These are phyloP conservation scores for Nicotiana noctiflora DNA, from an alignment of 257 asterid species.

Conservation along the genomic window DNA sequence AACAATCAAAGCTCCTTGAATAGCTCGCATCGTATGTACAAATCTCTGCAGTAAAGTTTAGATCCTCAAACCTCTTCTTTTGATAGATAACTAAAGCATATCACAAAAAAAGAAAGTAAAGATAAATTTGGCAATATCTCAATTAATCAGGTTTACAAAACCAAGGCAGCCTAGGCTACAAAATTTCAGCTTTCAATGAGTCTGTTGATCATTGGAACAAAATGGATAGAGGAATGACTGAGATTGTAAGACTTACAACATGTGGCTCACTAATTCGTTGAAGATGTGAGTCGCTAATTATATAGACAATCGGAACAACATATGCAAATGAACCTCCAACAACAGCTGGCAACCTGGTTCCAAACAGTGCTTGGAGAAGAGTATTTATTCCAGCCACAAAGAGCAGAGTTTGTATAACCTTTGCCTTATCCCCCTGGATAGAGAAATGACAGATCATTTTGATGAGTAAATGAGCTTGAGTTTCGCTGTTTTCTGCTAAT, in stretches of 20 bases:
- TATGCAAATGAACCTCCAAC: conserved; percentile 97
- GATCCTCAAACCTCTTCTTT: conserved; percentile 4
- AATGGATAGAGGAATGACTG: background rate
- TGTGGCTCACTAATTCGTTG: conserved; percentile 66
- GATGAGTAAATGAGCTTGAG: background rate
- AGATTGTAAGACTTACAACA: conserved; percentile 32
- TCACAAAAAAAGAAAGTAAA: background rate
- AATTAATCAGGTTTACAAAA: background rate
- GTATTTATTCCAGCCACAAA: conserved; percentile 94
- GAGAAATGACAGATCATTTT: background rate
- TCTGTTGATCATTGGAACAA: background rate
- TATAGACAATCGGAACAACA: conserved; percentile 66
- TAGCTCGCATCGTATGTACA: conserved; percentile 86
- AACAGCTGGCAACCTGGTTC: conserved; percentile 90
- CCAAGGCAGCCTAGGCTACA: background rate
- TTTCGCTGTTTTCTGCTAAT: background rate
- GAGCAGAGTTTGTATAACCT: conserved; percentile 81
- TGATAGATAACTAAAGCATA: background rate
- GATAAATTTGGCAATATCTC: background rate
- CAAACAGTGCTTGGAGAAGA: conserved; percentile 90
- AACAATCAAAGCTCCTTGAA: conserved; percentile 92
- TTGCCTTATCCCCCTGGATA: conserved; percentile 85
- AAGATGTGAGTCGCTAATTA: conserved; percentile 66
- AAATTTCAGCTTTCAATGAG: background rate
- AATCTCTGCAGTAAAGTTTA: conserved; percentile 48